Base-by-base conservation (phyloP, 2,329 filamentous ascomycete genomes). In the Penicillium sp. region DNA sequence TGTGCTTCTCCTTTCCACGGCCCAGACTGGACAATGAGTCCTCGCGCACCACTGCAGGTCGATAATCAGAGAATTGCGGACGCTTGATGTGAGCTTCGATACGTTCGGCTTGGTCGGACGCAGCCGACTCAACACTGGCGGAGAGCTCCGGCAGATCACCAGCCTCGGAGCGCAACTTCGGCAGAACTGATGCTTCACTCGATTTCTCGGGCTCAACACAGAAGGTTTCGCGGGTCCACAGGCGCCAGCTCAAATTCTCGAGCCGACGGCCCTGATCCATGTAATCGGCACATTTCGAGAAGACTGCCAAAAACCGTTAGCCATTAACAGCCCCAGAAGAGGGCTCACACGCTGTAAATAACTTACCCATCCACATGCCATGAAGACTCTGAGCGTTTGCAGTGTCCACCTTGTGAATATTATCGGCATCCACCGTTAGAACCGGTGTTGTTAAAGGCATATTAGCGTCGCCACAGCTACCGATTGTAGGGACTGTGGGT, bases 351-450 rank as follows among this genome's bases (percentile, higher is more conserved):
- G 16, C 24, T 8, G 11, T 11, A 23, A 16, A 43, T 18, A 5
- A 82, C 90, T 84, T 78, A 96, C 92, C 91, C 74, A 91, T 93
- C 92, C 92, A 96, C 85, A 97, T 95, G 80, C 90, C 92, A 78
- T 94, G 95, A 48, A 97, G 85, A 71, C 92, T 95, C 77, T 96
- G 91, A 24, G 91, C 88, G 74, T 96, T 96, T 64, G 88, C 84
- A 1, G 93, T 96, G 77, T 97, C 92, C 69, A 97, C 91, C 74
- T 95, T 91, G 81, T 94, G 90, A 73, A 99, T 92, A 65, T 93
- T 89, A 71, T 88, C 90, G 61, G 91, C 87, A 79, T 97, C 92
- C 74, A 97, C 90, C 59, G 91, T 61, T 70, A 97, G 82, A 72
- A 97, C 90, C 69, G 93, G 90, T 57, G 89, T 88, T 75, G 90